phyloP scores from a whole-genome alignment of 2,329 filamentous ascomycete genomes.

The Verticillium alfalfae region DNA sequence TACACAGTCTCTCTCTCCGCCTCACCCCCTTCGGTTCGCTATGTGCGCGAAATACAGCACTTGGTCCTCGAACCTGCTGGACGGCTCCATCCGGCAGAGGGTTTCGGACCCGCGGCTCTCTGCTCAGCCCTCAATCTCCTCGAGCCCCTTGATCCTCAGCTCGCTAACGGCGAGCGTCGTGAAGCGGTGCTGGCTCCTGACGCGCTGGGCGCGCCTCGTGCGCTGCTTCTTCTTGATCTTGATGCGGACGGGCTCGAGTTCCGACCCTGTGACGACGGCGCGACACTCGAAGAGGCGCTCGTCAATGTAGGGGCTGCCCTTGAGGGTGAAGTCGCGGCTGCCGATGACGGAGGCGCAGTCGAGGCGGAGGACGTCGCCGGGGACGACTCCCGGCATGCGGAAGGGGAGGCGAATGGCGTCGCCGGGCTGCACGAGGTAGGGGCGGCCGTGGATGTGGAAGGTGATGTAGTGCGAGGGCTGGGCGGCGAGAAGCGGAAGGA shows the following conservation, averaged over 20 bases:
- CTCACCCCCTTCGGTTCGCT: no score
- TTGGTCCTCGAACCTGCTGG: neutral
- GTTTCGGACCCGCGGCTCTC: neutral
- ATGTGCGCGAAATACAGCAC: neutral
- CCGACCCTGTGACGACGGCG: conserved; percentile 77
- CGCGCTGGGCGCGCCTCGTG: conserved; percentile 65
- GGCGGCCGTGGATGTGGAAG: conserved; percentile 71
- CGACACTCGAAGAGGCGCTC: conserved; percentile 79
- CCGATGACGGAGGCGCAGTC: conserved; percentile 81
- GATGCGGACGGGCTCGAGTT: conserved; percentile 70
- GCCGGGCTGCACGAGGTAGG: conserved; percentile 73
- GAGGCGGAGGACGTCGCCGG: conserved; percentile 81
- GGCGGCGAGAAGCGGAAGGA: conserved; percentile 66
- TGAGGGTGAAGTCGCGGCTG: conserved; percentile 84
- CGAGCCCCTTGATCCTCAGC: conserved; percentile 54
- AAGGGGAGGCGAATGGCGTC: conserved; percentile 75
- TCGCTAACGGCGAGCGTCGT: conserved; percentile 84
- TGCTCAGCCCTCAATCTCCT: conserved; percentile 26
- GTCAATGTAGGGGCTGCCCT: conserved; percentile 76
- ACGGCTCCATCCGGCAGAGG: neutral
- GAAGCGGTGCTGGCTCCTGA: conserved; percentile 86
- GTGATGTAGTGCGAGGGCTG: conserved; percentile 76
- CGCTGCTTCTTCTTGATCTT: conserved; percentile 80
- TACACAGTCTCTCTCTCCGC: neutral
- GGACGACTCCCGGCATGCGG: conserved; percentile 67